Conservation (phyloP, 2,329 filamentous ascomycete genomes). For the Aspergillus ochraceoroseus region DNA sequence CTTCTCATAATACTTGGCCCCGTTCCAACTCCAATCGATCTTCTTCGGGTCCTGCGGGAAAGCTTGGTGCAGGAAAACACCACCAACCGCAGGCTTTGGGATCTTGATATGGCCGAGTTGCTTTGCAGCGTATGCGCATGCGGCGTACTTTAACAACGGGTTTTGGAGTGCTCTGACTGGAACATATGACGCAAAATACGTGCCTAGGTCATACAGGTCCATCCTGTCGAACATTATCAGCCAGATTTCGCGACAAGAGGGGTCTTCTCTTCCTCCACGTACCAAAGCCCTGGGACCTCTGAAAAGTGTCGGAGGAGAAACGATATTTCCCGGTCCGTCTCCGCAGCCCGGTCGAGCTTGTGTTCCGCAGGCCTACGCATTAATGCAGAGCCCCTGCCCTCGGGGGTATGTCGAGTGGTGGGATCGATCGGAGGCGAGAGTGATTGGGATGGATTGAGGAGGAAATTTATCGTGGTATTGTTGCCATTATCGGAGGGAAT, state of each 20-base stretch:
- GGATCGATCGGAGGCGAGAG: constrained; percentile 46
- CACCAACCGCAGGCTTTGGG: constrained; percentile 48
- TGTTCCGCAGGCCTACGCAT: constrained; percentile 23
- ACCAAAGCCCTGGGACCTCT: constrained; percentile 57
- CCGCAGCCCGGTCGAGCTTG: constrained; percentile 29
- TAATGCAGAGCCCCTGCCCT: constrained; percentile 30
- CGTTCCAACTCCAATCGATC: constrained; percentile 58
- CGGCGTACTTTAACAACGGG: constrained; percentile 49
- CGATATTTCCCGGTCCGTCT: constrained; percentile 54
- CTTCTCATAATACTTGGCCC: constrained; percentile 59
- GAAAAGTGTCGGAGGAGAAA: constrained; percentile 58
- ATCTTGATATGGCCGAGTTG: constrained; percentile 54
- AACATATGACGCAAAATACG: constrained; percentile 58
- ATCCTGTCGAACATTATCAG: constrained; percentile 31
- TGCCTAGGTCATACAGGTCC: constrained; percentile 48
- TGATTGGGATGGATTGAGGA: constrained; percentile 48
- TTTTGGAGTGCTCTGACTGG: constrained; percentile 53
- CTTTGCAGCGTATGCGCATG: constrained; percentile 59
- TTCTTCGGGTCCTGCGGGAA: constrained; percentile 48
- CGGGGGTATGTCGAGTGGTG: constrained; percentile 30
- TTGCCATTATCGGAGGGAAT: constrained; percentile 37
- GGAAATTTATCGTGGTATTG: constrained; percentile 52
- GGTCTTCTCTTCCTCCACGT: constrained; percentile 16
- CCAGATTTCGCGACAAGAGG: not conserved
- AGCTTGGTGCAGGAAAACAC: constrained; percentile 44